These are phyloP conservation scores for Picochlorum sp. DNA, from an alignment of 139 green algal species.

Conservation along the genomic window DNA sequence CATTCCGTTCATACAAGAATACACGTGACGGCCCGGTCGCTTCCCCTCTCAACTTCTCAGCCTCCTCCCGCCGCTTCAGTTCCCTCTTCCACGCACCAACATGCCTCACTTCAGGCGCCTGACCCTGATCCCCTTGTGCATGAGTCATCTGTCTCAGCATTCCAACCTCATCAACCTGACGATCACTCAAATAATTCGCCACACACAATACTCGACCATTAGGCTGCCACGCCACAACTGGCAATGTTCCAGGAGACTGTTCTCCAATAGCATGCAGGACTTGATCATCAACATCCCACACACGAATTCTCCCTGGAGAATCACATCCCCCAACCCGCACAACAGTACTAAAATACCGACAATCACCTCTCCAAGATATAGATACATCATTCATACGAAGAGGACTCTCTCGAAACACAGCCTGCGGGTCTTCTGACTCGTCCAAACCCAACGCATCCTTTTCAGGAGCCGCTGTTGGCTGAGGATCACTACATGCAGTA, in stretches of 20 bases:
- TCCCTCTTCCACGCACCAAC: conserved; percentile 28
- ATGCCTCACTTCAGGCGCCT: conserved; percentile 5
- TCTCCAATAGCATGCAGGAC: conserved; percentile 54
- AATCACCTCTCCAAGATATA: conserved; percentile 73
- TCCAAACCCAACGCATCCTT: neutral
- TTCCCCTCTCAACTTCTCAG: neutral
- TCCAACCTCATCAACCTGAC: neutral
- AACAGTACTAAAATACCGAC: conserved; percentile 57
- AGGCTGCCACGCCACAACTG: conserved; percentile 74
- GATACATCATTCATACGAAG: conserved; percentile 1
- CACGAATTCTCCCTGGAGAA: conserved; percentile 19
- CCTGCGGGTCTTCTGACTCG: neutral
- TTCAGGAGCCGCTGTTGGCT: neutral
- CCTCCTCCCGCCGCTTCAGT: conserved; percentile 10
- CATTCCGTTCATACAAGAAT: conserved; percentile 85
- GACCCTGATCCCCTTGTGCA: conserved; percentile 1
- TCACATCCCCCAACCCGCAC: neutral
- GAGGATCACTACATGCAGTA: neutral
- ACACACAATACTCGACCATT: conserved; percentile 76
- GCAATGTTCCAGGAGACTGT: conserved; percentile 29
- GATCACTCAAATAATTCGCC: conserved; percentile 5
- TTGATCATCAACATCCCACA: conserved; percentile 59
- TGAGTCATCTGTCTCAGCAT: neutral
- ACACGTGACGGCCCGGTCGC: conserved; percentile 27
- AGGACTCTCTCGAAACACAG: neutral